Evolutionary conservation across 2,329 filamentous ascomycete species (phyloP), one percentile per base, ranked within the genome.

Genomic region (Aspergillus phoenicis): DNA sequence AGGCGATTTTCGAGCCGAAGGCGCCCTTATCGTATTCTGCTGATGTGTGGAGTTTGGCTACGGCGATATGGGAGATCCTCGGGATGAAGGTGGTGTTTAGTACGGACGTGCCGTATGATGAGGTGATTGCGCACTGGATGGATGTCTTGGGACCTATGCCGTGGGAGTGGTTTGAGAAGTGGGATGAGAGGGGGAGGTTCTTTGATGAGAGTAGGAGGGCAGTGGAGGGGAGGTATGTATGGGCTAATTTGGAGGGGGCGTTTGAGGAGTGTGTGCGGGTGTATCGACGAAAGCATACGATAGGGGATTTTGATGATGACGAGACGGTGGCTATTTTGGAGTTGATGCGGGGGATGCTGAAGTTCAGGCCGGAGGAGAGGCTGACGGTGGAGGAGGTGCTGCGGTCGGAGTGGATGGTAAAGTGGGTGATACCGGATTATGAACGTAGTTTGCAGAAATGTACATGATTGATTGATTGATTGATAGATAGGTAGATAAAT

Each of bases 11-110:
- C n/a, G 62, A 60, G 15, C 33, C 57, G 4, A 59, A 57, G 6
- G 68, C 15, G 1, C 69, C 73, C 2, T 69, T 78, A 5, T 66
- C 71, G 4, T 75, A 72, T 39, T 13, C 69, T 11, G 73, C 75
- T 1, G 76, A 80, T 52, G 75, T 77, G 5, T 79, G 75, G 76
- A 75, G 70, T 28, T 67, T 79, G 4, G 72, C 69, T 0, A 78
- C 72, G 54, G 62, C 68, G 0, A 75, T 80, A 8, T 80, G 71
- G 67, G 71, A 68, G 36, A 65, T 79, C 5, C 13, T 62, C 2
- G 47, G 60, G 22, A 41, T 57, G 56, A 52, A 57, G 10, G 36
- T 59, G 2, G 43, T 64, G 26, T 66, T 68, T 28, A 61, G 58
- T 30, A 58, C 17, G 10, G 59, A 60, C 15, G 57, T 58, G 1